Base-by-base conservation (phyloP, 75 land plant genomes). In the Cupressus sempervirens region DNA sequence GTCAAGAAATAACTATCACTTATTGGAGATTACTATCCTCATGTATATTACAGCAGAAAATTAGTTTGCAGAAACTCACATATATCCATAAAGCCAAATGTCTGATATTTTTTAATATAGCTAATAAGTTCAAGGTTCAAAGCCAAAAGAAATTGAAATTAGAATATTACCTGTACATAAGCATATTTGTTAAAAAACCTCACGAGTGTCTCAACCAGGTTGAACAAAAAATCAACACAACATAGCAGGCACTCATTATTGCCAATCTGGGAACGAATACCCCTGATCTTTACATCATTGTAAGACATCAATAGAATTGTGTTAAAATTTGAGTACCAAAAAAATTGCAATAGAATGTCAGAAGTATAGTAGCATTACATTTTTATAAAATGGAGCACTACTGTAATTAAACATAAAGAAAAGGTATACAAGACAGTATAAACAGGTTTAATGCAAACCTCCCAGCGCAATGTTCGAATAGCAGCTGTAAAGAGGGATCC, bases 181-280 rank as follows among this genome's bases (percentile, higher is more conserved):
- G 97, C 98, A 91, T 96, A 94, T 86, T 96, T 96, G 86, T 96
- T 96, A 86, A 96, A 96, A 76, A 94, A 96, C 11, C 98, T 92
- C 29, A 96, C 98, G 52, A 96, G 91, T 5, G 94, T 93, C 88
- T 95, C 98, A 26, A 94, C 94, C 53, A 95, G 91, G 84, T 96
- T 90, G 79, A 96, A 95, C 58, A 96, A 84, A 62, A 96, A 96
- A 80, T 96, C 94, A 84, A 95, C 91, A 85, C 97, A 95, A 89
- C 95, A 96, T 18, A 95, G 93, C 70, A 96, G 84, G 68, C 98
- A 96, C 84, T 96, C 98, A 68, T 96, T 94, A 80, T 88, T 90
- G 14, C 95, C 97, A 79, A 95, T 96, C 85, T 93, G 93, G 7
- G 98, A 96, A 7, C 98, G 88, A 26, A 96, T n/a, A 56, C 97